phyloP scores from a whole-genome alignment of 225 moss, liverwort and hornwort genomes.

The Climacium dendroides region DNA sequence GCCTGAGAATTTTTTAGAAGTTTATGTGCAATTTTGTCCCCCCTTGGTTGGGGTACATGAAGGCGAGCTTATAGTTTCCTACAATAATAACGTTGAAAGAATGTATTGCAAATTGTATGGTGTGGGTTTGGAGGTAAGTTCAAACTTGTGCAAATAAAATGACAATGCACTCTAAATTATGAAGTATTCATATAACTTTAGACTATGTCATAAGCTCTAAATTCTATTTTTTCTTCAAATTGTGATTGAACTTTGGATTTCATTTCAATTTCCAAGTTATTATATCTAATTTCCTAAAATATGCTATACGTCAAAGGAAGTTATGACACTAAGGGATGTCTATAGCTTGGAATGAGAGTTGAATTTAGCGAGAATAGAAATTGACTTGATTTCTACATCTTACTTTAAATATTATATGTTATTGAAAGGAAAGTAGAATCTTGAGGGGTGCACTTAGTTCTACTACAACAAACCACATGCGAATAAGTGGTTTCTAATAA shows the following conservation, averaged over 20 bases:
- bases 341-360: not conserved
- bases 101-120: slow-evolving; percentile 36
- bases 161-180: not conserved
- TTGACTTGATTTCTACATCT: not conserved
- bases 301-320: not conserved
- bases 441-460: no score
- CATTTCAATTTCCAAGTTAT: rapidly evolving
- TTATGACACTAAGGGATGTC: not conserved
- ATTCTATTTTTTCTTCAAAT: not conserved
- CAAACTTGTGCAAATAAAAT: not conserved
- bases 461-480: no score
- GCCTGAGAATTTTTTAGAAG: slow-evolving; percentile 47
- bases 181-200: not conserved
- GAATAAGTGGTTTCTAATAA: no score
- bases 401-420: no score
- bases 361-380: not conserved
- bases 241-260: not conserved
- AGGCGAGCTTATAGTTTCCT: slow-evolving; percentile 39
- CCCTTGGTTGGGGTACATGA: slow-evolving; percentile 35
- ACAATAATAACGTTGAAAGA: slow-evolving; percentile 11
- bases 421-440: not conserved
- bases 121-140: slow-evolving; percentile 21
- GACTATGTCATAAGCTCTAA: no score
- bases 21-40: slow-evolving; percentile 59
- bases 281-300: not conserved